Evolutionary conservation across 1,284 basidiomycete species (phyloP), one percentile per base, ranked within the genome.

Genomic region (Puccinia hordei): DNA sequence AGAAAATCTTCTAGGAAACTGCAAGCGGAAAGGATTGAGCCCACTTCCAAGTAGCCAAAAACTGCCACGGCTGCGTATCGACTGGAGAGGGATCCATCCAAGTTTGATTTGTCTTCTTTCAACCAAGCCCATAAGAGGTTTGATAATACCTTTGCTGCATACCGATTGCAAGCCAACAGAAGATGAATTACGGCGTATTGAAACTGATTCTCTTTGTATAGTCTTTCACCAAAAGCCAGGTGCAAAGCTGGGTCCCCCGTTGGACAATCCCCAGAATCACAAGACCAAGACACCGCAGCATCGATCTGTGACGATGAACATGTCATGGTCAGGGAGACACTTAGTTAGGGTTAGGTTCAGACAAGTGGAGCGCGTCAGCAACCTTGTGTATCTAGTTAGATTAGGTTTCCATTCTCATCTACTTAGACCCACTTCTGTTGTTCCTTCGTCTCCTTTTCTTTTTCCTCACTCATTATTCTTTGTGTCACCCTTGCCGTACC

Each of bases 81-180:
- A 38, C 74, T 63, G 35, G 33, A 77, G 35, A 41, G 38, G 53
- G n/a, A 35, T 4, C 49, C 59, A n/a, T 75, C 73, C 9, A 27
- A 8, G 44, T 35, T 59, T 13, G 61, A 53, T 41, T 66, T 51
- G n/a, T 77, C 74, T 17, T 63, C 44, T 49, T 66, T 49, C 22
- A 63, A 77, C 74, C 74, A 77, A 77, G 61, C n/a, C 74, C 74
- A 77, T 44, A 77, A 38, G 22, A 77, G 24, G 44, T 35, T 68
- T 6, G 74, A 66, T 33, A 77, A 38, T 3, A 49, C 24, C 27
- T 77, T 77, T 1, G 74, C 61, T 19, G 61, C 49, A 33, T 77
- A 63, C 19, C 63, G 41, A 68, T 53, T 46, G 44, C 74, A 53
- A 35, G 61, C 61, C 10, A 63, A 46, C 30, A 77, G 65, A 1